Percentiles rank a stretch among this genome's conserved stretches.
phyloP scores from a whole-genome alignment of 176 grass and related monocot species.

The Oryza meridionalis region DNA sequence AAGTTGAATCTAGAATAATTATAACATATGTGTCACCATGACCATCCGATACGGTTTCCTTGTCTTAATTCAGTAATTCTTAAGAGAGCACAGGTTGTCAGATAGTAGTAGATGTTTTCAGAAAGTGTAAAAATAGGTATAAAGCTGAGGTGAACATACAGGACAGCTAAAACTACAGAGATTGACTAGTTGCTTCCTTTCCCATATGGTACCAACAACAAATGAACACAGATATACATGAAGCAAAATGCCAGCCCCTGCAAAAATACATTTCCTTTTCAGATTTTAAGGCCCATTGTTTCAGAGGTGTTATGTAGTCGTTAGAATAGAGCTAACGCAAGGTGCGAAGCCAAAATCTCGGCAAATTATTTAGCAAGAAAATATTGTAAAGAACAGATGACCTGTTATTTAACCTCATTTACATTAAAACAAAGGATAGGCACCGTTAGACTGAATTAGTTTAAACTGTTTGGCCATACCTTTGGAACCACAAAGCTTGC shows the following conservation, averaged over 20 bases:
- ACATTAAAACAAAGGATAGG: neutral
- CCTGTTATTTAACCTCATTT: neutral
- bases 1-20: slow-evolving; percentile 11
- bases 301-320: neutral
- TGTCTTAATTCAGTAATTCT: neutral
- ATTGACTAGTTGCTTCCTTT: neutral
- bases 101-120: neutral
- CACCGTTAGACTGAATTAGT: neutral
- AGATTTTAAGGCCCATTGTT: slow-evolving; percentile 2
- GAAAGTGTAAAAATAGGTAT: neutral
- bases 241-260: neutral
- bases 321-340: neutral
- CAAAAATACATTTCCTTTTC: neutral
- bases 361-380: neutral
- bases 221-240: neutral
- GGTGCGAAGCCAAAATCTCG: neutral
- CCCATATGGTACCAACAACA: neutral
- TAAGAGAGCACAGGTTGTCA: slow-evolving; percentile 1
- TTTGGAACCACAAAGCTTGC: slow-evolving; percentile 78
- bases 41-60: neutral
- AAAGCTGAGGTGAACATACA: neutral
- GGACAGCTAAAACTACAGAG: neutral
- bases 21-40: neutral
- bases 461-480: slow-evolving; percentile 43
- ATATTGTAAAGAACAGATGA: neutral